Base-by-base conservation (phyloP, 441 rosid species). In the Daphne laureola region DNA sequence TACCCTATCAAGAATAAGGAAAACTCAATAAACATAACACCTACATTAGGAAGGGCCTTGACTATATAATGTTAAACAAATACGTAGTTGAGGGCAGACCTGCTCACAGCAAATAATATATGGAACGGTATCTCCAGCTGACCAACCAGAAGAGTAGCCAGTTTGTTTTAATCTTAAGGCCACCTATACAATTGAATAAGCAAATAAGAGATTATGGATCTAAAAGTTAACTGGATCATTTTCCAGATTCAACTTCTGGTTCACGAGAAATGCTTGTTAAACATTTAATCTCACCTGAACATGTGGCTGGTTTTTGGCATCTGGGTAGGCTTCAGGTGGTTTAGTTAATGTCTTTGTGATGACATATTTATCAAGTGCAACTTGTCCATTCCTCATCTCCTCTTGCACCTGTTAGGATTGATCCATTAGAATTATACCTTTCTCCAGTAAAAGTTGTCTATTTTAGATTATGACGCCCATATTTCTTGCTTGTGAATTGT, bases 291-390 rank as follows among this genome's bases (percentile, higher is more conserved):
- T 81, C 70, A 93, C 99, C 60, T 81, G 82, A 73, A 87, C 99
- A 69, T 93, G 99, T n/a, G 97, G 97, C 65, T 90, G 99, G 70
- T 82, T 87, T 78, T 79, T 90, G 65, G 91, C 86, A 80, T 93
- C 97, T 55, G 95, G 90, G 72, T 93, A 93, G 53, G 93, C 89
- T 82, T 83, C 91, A 46, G 95, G 96, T 42, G 89, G 82, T 68
- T 90, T 93, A 63, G 97, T 93, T 75, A 93, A 76, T 66, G 93
- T 67, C 82, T 90, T 90, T 66, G 96, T 85, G 66, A 93, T 93
- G 64, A 87, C 75, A 65, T 90, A 93, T 73, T 90, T 83, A 80
- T 90, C 93, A 56, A 93, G 89, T 23, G 71, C 81, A 57, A 87
- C 85, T 78, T 85, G 86, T 58, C 97, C 99, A 68, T 67, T 82